phyloP scores from a whole-genome alignment of 202 grass and related monocot genomes.

The Saccharum hybrid region DNA sequence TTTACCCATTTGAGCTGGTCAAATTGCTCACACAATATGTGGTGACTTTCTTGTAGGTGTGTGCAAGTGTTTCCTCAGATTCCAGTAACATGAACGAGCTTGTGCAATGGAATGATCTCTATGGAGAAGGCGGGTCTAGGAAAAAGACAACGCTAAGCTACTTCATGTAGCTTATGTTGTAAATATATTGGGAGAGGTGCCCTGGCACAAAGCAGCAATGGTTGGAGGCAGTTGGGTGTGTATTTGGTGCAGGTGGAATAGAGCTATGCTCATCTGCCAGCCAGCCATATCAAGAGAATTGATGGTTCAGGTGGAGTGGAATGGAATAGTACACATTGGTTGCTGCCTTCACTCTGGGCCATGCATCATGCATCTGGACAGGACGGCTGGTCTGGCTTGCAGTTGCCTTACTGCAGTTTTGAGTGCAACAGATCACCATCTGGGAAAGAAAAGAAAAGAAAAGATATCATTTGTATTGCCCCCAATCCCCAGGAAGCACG shows the following conservation, averaged over 20 bases:
- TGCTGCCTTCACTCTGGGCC: slow-evolving; percentile 7
- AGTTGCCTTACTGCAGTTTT: slow-evolving; percentile 9
- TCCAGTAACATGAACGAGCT: slow-evolving; percentile 90
- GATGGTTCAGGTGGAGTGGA: neutral
- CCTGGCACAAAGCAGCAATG: slow-evolving; percentile 20
- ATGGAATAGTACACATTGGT: slow-evolving; percentile 10
- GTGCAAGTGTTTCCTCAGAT: slow-evolving; percentile 83
- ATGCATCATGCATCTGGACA: slow-evolving; percentile 23
- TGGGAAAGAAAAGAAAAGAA: slow-evolving; percentile 1
- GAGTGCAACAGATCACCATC: slow-evolving; percentile 23
- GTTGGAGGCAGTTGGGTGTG: slow-evolving; percentile 19
- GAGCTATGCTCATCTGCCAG: slow-evolving; percentile 8
- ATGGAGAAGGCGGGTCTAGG: slow-evolving; percentile 91
- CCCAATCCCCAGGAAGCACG: neutral
- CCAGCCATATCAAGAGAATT: slow-evolving; percentile 11
- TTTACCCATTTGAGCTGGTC: neutral
- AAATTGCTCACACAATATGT: slow-evolving; percentile 38
- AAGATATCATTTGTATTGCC: slow-evolving; percentile 1
- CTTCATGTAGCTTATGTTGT: slow-evolving; percentile 80
- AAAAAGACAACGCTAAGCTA: slow-evolving; percentile 86
- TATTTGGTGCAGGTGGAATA: slow-evolving; percentile 18
- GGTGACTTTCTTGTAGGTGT: slow-evolving; percentile 59
- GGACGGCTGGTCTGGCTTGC: slow-evolving; percentile 15
- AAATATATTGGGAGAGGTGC: slow-evolving; percentile 45
- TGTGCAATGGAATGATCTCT: slow-evolving; percentile 85